Percentiles rank a stretch among this genome's conserved stretches.
Evolutionary conservation across 192 early-diverging fungal genomes (phyloP).

Genomic region (Linnemannia zychae): DNA sequence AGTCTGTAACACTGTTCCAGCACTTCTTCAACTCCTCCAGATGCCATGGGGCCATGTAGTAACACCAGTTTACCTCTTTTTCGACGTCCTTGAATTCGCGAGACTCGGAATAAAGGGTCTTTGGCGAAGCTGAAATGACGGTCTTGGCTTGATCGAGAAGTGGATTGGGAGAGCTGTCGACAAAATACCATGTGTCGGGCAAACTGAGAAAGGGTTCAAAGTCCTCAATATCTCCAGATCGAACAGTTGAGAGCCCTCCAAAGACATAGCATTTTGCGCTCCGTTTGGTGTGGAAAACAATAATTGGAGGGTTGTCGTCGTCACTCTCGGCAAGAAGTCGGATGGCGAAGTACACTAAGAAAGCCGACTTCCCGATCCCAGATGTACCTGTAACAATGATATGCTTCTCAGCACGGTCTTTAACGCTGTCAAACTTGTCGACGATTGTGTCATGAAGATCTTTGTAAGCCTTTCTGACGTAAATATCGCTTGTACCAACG

Average conservation of each 20-base stretch:
- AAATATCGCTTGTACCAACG: conserved; percentile 24
- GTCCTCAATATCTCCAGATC: conserved; percentile 8
- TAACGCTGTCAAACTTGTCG: neutral
- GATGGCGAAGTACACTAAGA: conserved; percentile 53
- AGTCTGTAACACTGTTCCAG: neutral
- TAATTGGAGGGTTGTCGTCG: conserved; percentile 30
- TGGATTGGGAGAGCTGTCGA: conserved; percentile 26
- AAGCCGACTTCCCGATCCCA: conserved; percentile 51
- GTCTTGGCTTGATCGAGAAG: conserved; percentile 1
- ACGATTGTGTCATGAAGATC: conserved; percentile 35
- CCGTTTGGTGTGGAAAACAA: conserved; percentile 31
- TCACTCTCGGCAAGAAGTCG: conserved; percentile 35
- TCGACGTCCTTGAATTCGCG: conserved; percentile 22
- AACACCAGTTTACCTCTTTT: conserved; percentile 9
- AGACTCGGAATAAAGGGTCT: conserved; percentile 16
- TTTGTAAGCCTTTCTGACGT: conserved; percentile 30
- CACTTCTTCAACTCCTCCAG: conserved; percentile 19
- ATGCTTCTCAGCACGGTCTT: neutral
- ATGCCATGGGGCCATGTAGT: conserved; percentile 31
- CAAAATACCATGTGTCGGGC: conserved; percentile 41
- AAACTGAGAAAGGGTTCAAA: conserved; percentile 19
- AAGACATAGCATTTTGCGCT: conserved; percentile 12
- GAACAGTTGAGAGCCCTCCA: conserved; percentile 22
- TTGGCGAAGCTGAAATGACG: conserved; percentile 29
- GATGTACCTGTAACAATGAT: conserved; percentile 50